Evolutionary conservation across 1,284 basidiomycete species (phyloP), one percentile per base, ranked within the genome.

Genomic region (Jaminaea rosea): DNA sequence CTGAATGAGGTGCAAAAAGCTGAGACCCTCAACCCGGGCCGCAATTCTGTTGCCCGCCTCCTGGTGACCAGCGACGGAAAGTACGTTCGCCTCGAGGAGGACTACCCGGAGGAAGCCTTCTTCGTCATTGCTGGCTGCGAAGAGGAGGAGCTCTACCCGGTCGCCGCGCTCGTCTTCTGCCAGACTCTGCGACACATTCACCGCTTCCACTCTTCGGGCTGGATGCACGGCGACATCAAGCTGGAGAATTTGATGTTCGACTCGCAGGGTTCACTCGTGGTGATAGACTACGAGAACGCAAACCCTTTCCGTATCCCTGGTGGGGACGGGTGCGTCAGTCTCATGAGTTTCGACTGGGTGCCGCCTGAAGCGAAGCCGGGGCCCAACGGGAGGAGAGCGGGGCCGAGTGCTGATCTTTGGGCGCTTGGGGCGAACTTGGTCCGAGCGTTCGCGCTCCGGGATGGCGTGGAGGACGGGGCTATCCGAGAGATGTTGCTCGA

Each of bases 161-260:
- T 70, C 9, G 60, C 69, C 4, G 49, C 56, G 32, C 63, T 63
- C 44, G 56, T 72, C 29, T 72, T 69, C 48, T 49, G 55, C 0
- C 58, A 68, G 31, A 62, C 69, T 1, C 58, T 72, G n/a, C 48
- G 57, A 0, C 58, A 57, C 1, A 50, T 72, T 4, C 48, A 62
- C 8, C 51, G 61, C 31, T 65, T 72, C 52, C 69, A 72, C 34
- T 57, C 58, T 9, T 57, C 61, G 7, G 67, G 67, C 26, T 72
- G 69, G 69, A 60, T 70, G 60, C 69, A 72, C 44, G 69, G 69
- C 28, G 69, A 72, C 44, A 62, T 72, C 53, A 72, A 72, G 52
- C 52, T 72, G 29, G 69, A 72, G 27, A 72, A 72, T 44, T 52
- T 72, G 21, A 72, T 72, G 69, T 71, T 72, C 50, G 62, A 65